Base-by-base conservation (phyloP, 2,329 filamentous ascomycete species). In the Mycosphaerelloides madeirae region DNA sequence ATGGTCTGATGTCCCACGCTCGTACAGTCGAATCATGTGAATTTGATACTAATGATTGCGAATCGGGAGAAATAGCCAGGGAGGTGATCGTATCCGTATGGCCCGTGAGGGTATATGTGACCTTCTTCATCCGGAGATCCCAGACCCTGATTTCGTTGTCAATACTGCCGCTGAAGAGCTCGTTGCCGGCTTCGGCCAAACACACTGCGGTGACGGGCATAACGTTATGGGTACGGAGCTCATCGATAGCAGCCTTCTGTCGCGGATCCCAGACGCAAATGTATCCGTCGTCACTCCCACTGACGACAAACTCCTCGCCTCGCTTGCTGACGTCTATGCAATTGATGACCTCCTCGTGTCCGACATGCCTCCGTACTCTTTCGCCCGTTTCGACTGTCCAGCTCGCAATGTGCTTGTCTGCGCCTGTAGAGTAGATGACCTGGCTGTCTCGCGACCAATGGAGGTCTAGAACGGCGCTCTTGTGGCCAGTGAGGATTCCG, bases 121-220 rank as follows among this genome's bases (percentile, higher is more conserved):
- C 79, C 6, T 84, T 79, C 68, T 94, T 89, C 73, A 95, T 97
- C 55, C 93, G 82, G 61, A 97, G 71, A 67, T 98, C 93, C 91
- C 93, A 98, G 15, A 95, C 90, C 59, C 90, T 88, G 65, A 98
- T 95, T 58, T 94, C 89, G 63, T 97, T 96, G 70, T 97, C 93
- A 56, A 98, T 96, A 16, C 90, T 87, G 36, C 91, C 91, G 6
- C 87, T 85, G 66, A 93, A 98, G 19, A 98, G 80, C 69, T 97
- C 93, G 64, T 95, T 95, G 14, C 93, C 93, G 1, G 91, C 89
- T 65, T 95, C 89, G 0, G 90, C 84, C n/a, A 97, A 74, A 13
- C 89, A 87, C 5, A 97, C 81, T 0, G 91, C 86, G 2, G 93
- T 97, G 44, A 98, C 81, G 1, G 93, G 93, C 49, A 94, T 95